Base-by-base conservation (phyloP, 192 early-diverging fungal species). In the Neocallimastix lanati region DNA sequence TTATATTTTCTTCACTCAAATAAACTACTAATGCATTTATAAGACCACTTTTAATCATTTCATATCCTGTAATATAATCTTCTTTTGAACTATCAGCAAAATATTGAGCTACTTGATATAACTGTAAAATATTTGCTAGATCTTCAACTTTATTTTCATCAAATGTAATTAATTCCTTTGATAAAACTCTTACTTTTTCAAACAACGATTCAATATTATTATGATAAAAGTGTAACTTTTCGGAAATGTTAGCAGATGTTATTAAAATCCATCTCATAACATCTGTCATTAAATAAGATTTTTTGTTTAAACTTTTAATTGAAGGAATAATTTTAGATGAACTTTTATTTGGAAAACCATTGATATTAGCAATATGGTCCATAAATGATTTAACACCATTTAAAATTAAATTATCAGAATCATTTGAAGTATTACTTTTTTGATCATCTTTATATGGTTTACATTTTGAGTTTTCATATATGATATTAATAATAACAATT, bases 21-120 rank as follows among this genome's bases (percentile, higher is more conserved):
- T 88, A 92, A 6, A 67, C 77, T 29, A 90, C 79, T 28, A 95
- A 77, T 28, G 85, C 84, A 13, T 87, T 86, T 25, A 95, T 83
- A 77, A 96, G 79, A 15, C 93, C 93, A 79, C 91, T 94, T 79
- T 90, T 91, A 78, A 92, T 83, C 30, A 95, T 84, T 81, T 96
- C 95, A 83, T 92, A 93, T 12, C 90, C 91, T 25, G 93, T 95
- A 50, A 93, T 88, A 5, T 93, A 86, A 13, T 79, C 77, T 0
- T 67, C 50, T 9, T 67, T 67, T 4, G 50, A 67, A n/a, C 25
- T 67, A 11, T 67, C 50, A 0, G 50, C 2, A 27, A 67, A 67
- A n/a, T n/a, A 67, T 67, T 67, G 21, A n/a, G 50, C 50, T 9
- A 67, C 50, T 67, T 67, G 50, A 67, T 67, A 11, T 67, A 67